Conservation (phyloP, 2,329 filamentous ascomycete species). For the Sporothrix inflata region DNA sequence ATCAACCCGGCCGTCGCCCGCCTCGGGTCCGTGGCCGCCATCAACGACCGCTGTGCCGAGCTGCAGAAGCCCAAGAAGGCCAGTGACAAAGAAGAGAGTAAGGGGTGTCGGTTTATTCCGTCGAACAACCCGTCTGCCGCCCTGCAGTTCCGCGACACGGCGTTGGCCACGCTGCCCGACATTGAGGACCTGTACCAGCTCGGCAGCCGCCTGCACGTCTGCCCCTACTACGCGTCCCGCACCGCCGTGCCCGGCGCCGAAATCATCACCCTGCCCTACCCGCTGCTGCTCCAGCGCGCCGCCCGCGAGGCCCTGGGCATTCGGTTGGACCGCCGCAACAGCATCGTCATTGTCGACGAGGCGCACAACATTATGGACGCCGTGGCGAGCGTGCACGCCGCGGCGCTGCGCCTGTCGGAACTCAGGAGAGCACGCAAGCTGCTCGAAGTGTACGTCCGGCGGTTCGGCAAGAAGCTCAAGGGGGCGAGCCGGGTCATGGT, state of each 20-base stretch:
- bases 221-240: slow-evolving; percentile 95
- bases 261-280: slow-evolving; percentile 91
- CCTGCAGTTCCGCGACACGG: slow-evolving; percentile 81
- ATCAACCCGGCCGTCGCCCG: slow-evolving; percentile 82
- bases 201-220: slow-evolving; percentile 78
- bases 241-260: slow-evolving; percentile 81
- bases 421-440: slow-evolving; percentile 73
- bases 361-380: slow-evolving; percentile 98
- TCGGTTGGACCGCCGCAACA: slow-evolving; percentile 70
- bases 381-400: slow-evolving; percentile 82
- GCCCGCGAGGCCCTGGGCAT: slow-evolving; percentile 87
- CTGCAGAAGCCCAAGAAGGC: slow-evolving; percentile 75
- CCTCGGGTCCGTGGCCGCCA: slow-evolving; percentile 72
- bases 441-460: slow-evolving; percentile 79
- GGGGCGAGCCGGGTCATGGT: slow-evolving; percentile 91
- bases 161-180: slow-evolving; percentile 82
- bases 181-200: slow-evolving; percentile 87
- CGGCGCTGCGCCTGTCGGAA: slow-evolving; percentile 73
- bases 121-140: slow-evolving; percentile 73
- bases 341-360: slow-evolving; percentile 95
- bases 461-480: slow-evolving; percentile 85
- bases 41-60: slow-evolving; percentile 92
- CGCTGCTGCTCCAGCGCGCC: slow-evolving; percentile 81
- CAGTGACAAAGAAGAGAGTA: slow-evolving; percentile 55
- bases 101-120: slow-evolving; percentile 70